Conservation (phyloP, 2,329 filamentous ascomycete species). For the Pleoardoris graminearum region DNA sequence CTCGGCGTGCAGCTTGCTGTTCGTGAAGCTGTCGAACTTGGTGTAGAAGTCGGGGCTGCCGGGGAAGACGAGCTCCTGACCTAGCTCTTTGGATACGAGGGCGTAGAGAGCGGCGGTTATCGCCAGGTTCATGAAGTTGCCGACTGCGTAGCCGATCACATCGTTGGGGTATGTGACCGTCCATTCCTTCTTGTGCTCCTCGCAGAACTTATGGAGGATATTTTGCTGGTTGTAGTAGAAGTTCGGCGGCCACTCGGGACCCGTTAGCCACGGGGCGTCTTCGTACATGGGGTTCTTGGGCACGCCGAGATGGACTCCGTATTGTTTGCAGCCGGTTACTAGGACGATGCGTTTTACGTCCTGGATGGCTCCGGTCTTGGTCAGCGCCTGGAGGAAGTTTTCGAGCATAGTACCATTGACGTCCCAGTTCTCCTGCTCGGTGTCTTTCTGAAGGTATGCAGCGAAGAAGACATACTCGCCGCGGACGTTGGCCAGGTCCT, state of each 20-base stretch:
- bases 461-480: conserved; percentile 51
- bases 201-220: conserved; percentile 44
- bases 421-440: conserved; percentile 41
- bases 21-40: conserved; percentile 35
- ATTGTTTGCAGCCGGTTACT: conserved; percentile 57
- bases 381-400: conserved; percentile 54
- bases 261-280: conserved; percentile 51
- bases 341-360: conserved; percentile 55
- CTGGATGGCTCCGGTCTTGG: conserved; percentile 47
- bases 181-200: conserved; percentile 45
- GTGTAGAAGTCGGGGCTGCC: conserved; percentile 36
- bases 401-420: conserved; percentile 52
- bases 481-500: conserved; percentile 39
- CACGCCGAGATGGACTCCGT: conserved; percentile 56
- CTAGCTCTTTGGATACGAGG: conserved; percentile 32
- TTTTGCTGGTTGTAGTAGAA: conserved; percentile 59
- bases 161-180: conserved; percentile 52
- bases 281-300: conserved; percentile 55
- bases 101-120: conserved; percentile 36
- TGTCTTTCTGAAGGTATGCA: conserved; percentile 48
- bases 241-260: conserved; percentile 44
- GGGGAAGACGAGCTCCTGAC: conserved; percentile 30
- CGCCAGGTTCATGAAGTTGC: conserved; percentile 45
- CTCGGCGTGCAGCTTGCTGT: conserved; percentile 27
- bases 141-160: conserved; percentile 49